A percentile compares a stretch with the other conserved stretches of the same genome.
phyloP scores from a whole-genome alignment of 2,329 filamentous ascomycete genomes.

The Mollisiaceae sp. region DNA sequence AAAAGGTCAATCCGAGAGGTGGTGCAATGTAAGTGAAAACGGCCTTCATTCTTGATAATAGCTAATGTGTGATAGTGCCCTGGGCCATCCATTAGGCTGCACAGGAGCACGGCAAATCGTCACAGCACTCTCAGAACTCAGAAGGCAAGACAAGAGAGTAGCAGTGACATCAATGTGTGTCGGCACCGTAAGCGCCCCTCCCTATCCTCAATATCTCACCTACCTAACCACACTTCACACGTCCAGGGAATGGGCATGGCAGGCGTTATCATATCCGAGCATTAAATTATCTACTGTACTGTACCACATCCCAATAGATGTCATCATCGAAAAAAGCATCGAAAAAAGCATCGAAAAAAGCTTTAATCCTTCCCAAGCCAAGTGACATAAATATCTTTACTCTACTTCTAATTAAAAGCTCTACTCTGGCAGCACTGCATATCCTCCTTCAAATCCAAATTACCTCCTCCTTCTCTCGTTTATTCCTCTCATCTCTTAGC shows the following conservation, averaged over 20 bases:
- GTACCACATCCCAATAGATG: neutral
- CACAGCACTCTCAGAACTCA: constrained; percentile 87
- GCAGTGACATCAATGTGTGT: constrained; percentile 96
- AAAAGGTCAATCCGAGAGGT: constrained; percentile 96
- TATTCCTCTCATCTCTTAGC: too few species aligned
- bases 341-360: too few species aligned
- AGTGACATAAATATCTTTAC: too few species aligned
- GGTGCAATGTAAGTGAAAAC: constrained; percentile 69
- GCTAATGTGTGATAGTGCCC: constrained; percentile 55
- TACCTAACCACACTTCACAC: neutral
- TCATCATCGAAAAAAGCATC: neutral
- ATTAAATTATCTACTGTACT: constrained; percentile 42
- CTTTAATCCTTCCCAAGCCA: neutral
- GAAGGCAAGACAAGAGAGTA: constrained; percentile 79
- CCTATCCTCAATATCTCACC: neutral
- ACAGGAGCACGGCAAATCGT: constrained; percentile 92
- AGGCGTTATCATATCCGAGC: constrained; percentile 92
- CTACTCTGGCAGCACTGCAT: too few species aligned
- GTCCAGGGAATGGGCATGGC: constrained; percentile 84
- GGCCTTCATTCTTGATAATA: neutral
- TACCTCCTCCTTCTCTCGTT: too few species aligned
- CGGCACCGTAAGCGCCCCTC: constrained; percentile 69
- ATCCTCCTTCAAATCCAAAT: too few species aligned
- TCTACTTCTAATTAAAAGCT: too few species aligned
- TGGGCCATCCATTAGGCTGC: constrained; percentile 92